Percentiles rank a stretch among this genome's conserved stretches.
Conservation (phyloP, 495 filamentous ascomycete species). For the Penicillium subrubescens region DNA sequence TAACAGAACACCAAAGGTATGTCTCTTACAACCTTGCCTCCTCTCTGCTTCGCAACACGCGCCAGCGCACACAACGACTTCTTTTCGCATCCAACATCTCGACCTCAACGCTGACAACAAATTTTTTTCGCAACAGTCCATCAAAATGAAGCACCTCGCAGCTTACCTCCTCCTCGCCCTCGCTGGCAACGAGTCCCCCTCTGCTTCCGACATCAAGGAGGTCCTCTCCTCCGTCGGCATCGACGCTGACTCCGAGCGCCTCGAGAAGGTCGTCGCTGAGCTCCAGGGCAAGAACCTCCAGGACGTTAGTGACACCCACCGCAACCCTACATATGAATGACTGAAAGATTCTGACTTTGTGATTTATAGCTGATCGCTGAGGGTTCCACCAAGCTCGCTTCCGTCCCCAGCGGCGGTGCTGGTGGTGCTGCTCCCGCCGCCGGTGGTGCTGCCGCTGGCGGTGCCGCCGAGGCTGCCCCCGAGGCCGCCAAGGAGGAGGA, state of each 20-base stretch:
- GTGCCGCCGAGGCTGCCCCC: constrained; percentile 67
- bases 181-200: constrained; percentile 89
- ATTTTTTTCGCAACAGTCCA: constrained; percentile 26
- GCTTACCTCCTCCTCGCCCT: constrained; percentile 96
- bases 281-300: constrained; percentile 97
- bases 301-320: constrained; percentile 61
- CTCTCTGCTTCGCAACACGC: background rate
- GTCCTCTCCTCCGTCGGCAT: constrained; percentile 95
- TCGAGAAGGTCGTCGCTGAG: constrained; percentile 82
- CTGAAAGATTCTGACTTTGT: background rate
- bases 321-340: background rate
- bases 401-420: constrained; percentile 90
- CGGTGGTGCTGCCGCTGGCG: constrained; percentile 60
- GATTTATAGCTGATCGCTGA: constrained; percentile 78
- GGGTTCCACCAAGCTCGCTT: constrained; percentile 92
- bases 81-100: constrained; percentile 4
- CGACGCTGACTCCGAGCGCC: constrained; percentile 87
- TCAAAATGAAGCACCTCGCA: constrained; percentile 99
- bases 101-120: constrained; percentile 17
- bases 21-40: constrained; percentile 13
- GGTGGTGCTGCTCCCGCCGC: constrained; percentile 67
- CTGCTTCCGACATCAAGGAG: constrained; percentile 81
- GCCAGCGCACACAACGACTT: background rate
- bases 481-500: constrained; percentile 75
- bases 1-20: constrained; percentile 31